phyloP scores from a whole-genome alignment of 164 flowering plant species.

The Tinospora cordifolia region DNA sequence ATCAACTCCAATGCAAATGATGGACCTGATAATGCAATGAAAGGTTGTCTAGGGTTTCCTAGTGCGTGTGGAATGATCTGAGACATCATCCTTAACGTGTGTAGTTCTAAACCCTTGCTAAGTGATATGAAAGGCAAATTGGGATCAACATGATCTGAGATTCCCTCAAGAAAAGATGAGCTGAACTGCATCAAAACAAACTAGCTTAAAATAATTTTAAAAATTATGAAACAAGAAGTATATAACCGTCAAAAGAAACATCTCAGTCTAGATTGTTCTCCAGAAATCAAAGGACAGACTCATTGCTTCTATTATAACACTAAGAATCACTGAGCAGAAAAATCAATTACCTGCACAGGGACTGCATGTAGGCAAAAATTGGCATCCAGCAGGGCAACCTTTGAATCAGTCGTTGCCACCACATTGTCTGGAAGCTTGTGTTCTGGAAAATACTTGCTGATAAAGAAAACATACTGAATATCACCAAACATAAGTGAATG shows the following conservation, averaged over 20 bases:
- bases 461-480: neutral
- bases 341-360: conserved; percentile 74
- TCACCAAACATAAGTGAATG: neutral
- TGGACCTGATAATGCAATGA: conserved; percentile 87
- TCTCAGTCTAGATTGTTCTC: neutral
- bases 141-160: conserved; percentile 74
- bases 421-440: conserved; percentile 81
- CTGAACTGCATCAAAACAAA: conserved; percentile 69
- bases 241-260: neutral
- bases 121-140: conserved; percentile 87
- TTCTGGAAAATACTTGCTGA: conserved; percentile 78
- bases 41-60: conserved; percentile 82
- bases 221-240: neutral
- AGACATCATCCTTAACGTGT: conserved; percentile 90
- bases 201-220: conserved; percentile 5
- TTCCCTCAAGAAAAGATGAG: conserved; percentile 71
- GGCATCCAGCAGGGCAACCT: conserved; percentile 61
- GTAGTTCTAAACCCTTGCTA: conserved; percentile 92
- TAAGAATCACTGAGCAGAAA: neutral
- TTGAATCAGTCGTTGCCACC: conserved; percentile 78
- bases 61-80: conserved; percentile 81
- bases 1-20: conserved; percentile 84
- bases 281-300: neutral
- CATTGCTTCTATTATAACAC: neutral
- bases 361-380: conserved; percentile 95